Conservation (phyloP, 2,329 filamentous ascomycete species). For the Colletotrichum euphorbiae region DNA sequence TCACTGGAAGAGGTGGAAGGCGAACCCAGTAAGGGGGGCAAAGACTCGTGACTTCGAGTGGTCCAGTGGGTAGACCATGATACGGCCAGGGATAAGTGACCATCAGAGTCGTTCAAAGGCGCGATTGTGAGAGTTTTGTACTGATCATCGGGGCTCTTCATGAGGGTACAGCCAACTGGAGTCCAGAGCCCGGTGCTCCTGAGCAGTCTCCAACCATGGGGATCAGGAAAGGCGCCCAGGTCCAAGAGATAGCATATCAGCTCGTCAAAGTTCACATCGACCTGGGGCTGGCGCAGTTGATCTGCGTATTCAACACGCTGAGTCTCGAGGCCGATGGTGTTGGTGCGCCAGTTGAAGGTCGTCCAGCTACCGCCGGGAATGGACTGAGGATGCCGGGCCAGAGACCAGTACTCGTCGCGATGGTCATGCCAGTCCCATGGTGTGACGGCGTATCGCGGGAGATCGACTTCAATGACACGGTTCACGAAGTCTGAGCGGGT, state of each 20-base stretch:
- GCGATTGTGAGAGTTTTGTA: conserved; percentile 65
- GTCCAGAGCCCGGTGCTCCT: conserved; percentile 70
- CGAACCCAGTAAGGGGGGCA: conserved; percentile 72
- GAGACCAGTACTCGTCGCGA: conserved; percentile 68
- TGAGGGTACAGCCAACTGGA: conserved; percentile 66
- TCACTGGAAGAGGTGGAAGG: conserved; percentile 51
- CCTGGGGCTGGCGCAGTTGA: conserved; percentile 65
- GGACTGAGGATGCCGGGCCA: conserved; percentile 61
- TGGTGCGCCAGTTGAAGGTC: conserved; percentile 73
- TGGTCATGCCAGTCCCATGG: conserved; percentile 67
- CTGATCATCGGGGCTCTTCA: conserved; percentile 63
- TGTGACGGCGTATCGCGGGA: conserved; percentile 73
- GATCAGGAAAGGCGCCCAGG: conserved; percentile 70
- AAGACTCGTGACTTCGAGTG: conserved; percentile 59
- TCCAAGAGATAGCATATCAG: conserved; percentile 72
- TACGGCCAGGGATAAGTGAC: conserved; percentile 67
- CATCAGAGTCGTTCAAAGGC: conserved; percentile 70
- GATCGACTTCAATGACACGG: conserved; percentile 73
- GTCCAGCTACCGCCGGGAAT: conserved; percentile 74
- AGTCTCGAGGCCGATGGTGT: conserved; percentile 70
- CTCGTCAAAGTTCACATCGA: conserved; percentile 67
- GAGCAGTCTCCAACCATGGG: conserved; percentile 68
- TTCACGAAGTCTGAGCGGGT: conserved; percentile 74
- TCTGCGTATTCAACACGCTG: conserved; percentile 73
- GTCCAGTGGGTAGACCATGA: conserved; percentile 68